Conservation (phyloP, 148 eudicot genomes). For the Gaultheria prostrata region DNA sequence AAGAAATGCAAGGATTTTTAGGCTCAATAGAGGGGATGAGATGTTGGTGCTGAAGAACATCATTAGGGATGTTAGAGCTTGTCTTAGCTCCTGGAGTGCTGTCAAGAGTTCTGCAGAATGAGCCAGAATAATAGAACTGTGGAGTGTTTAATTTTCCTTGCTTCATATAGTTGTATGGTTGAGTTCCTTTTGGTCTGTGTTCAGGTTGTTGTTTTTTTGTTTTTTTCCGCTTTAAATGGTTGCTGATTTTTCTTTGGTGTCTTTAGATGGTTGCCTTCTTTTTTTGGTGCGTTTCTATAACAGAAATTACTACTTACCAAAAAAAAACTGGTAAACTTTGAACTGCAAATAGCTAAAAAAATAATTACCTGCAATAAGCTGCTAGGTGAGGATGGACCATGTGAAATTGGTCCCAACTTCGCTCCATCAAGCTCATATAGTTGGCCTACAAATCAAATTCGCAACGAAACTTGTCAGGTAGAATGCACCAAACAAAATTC, state of each 20-base stretch:
- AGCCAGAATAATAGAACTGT: neutral
- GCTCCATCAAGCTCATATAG: constrained; percentile 95
- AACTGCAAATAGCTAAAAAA: neutral
- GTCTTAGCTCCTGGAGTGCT: neutral
- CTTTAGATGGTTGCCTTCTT: no score
- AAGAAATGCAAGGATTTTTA: neutral
- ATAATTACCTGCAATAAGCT: constrained; percentile 61
- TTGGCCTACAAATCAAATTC: constrained; percentile 43
- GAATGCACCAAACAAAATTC: neutral
- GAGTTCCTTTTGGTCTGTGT: no score
- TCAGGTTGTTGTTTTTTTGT: no score
- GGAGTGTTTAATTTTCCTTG: neutral
- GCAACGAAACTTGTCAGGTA: neutral
- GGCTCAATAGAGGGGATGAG: neutral
- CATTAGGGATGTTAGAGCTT: neutral
- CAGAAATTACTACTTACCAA: no score
- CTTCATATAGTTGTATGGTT: neutral
- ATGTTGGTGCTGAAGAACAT: neutral
- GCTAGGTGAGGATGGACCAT: constrained; percentile 70
- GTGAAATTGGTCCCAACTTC: constrained; percentile 70
- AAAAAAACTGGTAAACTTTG: neutral
- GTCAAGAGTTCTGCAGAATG: neutral
- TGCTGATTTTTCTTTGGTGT: no score
- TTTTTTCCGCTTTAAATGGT: no score
- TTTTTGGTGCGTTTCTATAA: no score